Evolutionary conservation across 305 asterid genomes (phyloP).

Genomic region (Ajuga reptans): DNA sequence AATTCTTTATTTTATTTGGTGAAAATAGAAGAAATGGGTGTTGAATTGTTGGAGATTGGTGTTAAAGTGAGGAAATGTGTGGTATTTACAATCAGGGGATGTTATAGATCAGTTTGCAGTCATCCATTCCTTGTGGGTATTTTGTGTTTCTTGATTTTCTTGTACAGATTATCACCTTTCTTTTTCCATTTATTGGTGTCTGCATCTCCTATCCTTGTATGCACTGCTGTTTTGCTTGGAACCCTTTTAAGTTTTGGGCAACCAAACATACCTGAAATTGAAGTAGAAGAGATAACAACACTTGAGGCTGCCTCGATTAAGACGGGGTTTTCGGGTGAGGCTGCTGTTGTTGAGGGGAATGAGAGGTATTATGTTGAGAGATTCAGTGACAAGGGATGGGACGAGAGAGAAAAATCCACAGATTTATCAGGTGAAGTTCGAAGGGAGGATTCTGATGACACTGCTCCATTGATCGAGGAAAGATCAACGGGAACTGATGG

Average conservation of each 20-base stretch:
- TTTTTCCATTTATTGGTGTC: constrained; percentile 67
- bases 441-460: constrained; percentile 28
- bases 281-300: constrained; percentile 40
- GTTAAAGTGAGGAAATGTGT: constrained; percentile 43
- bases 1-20: constrained; percentile 3
- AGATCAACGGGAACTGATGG: constrained; percentile 27
- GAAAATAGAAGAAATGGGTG: constrained; percentile 42
- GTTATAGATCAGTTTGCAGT: constrained; percentile 47
- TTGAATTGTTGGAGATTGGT: constrained; percentile 45
- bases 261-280: constrained; percentile 57
- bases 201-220: constrained; percentile 70
- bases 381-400: constrained; percentile 29
- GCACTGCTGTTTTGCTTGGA: constrained; percentile 84
- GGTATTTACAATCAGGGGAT: constrained; percentile 40
- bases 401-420: constrained; percentile 22
- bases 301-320: constrained; percentile 34
- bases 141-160: constrained; percentile 53
- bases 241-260: constrained; percentile 72
- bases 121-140: constrained; percentile 69
- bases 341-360: constrained; percentile 39
- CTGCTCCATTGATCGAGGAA: constrained; percentile 32
- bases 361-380: constrained; percentile 46
- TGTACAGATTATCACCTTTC: constrained; percentile 68
- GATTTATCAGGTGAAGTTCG: constrained; percentile 23
- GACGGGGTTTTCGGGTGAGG: constrained; percentile 36